phyloP scores from a whole-genome alignment of 352 stramenopile species.

The Pythium oligandrum region DNA sequence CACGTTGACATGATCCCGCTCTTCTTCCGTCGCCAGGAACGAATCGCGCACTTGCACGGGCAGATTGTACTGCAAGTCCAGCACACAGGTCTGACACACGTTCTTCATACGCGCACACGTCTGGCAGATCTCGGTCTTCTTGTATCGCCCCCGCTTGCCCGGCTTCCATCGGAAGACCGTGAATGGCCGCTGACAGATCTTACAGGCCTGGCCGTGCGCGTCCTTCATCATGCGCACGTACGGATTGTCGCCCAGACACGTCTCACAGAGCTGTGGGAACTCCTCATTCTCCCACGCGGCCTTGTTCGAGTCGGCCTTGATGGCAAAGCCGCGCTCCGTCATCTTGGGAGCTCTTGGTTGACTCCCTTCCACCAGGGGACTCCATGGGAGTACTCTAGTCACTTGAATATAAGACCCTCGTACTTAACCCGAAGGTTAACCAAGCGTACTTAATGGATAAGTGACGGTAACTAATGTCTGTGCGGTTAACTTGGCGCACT shows the following conservation, averaged over 20 bases:
- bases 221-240: conserved; percentile 99
- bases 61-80: conserved; percentile 98
- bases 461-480: no score
- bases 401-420: conserved; percentile 3
- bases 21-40: conserved; percentile 62
- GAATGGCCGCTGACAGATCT: conserved; percentile 97
- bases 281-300: conserved; percentile 91
- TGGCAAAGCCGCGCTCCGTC: conserved; percentile 81
- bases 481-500: no score
- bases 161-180: conserved; percentile 98
- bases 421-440: no score
- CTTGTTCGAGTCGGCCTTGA: conserved; percentile 87
- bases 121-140: conserved; percentile 98
- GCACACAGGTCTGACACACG: conserved; percentile 98
- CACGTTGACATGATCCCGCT: conserved; percentile 65
- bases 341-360: conserved; percentile 23
- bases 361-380: conserved; percentile 6
- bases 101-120: conserved; percentile 99
- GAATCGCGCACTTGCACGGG: conserved; percentile 93
- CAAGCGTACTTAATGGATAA: conserved; percentile 2
- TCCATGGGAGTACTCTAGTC: no score
- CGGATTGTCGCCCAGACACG: conserved; percentile 98
- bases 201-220: conserved; percentile 94
- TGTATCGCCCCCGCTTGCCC: conserved; percentile 95
- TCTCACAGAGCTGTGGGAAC: conserved; percentile 98